Evolutionary conservation across 1,139 yeast genomes (phyloP).

Genomic region (Eremothecium sinecaudum): DNA sequence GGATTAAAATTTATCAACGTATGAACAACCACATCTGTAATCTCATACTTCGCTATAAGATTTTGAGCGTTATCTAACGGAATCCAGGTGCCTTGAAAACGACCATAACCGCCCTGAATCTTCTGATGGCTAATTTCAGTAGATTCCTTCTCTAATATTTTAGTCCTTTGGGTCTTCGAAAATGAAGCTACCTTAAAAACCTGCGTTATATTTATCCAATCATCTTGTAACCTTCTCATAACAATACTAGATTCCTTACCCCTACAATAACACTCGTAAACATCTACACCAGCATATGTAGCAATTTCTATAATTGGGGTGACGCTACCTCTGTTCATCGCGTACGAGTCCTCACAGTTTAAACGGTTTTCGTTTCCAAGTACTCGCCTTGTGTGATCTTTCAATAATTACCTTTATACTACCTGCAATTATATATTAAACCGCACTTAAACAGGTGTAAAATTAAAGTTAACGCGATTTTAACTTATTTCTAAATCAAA

Average conservation of each 20-base stretch:
- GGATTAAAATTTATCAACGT: conserved; percentile 41
- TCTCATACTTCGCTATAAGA: conserved; percentile 45
- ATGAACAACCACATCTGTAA: conserved; percentile 47
- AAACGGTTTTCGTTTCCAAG: no score
- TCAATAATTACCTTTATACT: no score
- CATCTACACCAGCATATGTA: conserved; percentile 37
- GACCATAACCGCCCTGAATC: conserved; percentile 92
- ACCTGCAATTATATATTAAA: no score
- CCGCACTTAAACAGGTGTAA: no score
- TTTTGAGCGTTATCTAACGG: conserved; percentile 50
- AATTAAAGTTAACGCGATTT: no score
- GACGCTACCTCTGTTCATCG: neutral
- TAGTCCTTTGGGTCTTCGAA: conserved; percentile 77
- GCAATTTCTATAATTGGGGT: conserved; percentile 28
- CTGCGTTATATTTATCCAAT: conserved; percentile 88
- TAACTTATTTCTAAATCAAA: no score
- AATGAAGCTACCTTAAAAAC: conserved; percentile 78
- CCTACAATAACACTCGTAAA: conserved; percentile 44
- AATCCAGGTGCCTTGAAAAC: conserved; percentile 93
- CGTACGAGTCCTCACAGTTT: no score
- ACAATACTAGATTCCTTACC: conserved; percentile 27
- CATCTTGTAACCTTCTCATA: conserved; percentile 73
- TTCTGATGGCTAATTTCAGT: conserved; percentile 79
- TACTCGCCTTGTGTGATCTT: no score
- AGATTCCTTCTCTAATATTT: conserved; percentile 80